Base-by-base conservation (phyloP, 139 green algal genomes). In the Ettlia oleoabundans region DNA sequence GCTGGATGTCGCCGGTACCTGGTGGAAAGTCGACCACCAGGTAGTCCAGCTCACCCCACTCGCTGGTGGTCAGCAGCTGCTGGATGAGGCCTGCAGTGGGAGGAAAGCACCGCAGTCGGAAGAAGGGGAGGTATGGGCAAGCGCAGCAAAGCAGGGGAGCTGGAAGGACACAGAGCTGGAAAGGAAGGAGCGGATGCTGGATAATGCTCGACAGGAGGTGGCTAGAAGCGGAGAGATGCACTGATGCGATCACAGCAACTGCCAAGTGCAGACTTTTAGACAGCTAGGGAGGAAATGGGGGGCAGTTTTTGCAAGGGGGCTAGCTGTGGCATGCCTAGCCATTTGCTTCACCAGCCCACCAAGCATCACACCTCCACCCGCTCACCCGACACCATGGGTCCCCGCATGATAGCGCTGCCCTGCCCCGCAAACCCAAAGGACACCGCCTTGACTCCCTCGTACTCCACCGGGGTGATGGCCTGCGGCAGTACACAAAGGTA, bases 11-110 rank as follows among this genome's bases (percentile, higher is more conserved):
- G 4, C 97, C 97, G 13, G 97, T 99, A 63, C 97, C 97, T 13
- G 97, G 97, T 2, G 97, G 97, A 68, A 99, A 98, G 90, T 99
- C 97, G 0, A 99, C 89, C 19, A 99, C 87, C 22, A 99, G 89
- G 89, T 99, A 99, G 90, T 99, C 97, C 74, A 99, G 92, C 40
- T 98, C 94, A 28, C 96, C 97, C 97, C 96, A 98, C 7, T 96
- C 87, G 26, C 92, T 75, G 22, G 95, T 98, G 1, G 91, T 95
- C 43, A 99, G 90, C 84, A 99, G 91, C 93, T 99, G 97, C 77
- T 97, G 92, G 52, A 99, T 94, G 37, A 99, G 89, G 35, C 95
- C 94, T 88, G 79, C 42, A 33, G 13, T 30, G 35, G 22, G 52
- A 2, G 52, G 47, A 9, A 15, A n/a, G 47, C 47, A 58, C 10